Conservation (phyloP, 441 rosid genomes). For the Viola pubescens region DNA sequence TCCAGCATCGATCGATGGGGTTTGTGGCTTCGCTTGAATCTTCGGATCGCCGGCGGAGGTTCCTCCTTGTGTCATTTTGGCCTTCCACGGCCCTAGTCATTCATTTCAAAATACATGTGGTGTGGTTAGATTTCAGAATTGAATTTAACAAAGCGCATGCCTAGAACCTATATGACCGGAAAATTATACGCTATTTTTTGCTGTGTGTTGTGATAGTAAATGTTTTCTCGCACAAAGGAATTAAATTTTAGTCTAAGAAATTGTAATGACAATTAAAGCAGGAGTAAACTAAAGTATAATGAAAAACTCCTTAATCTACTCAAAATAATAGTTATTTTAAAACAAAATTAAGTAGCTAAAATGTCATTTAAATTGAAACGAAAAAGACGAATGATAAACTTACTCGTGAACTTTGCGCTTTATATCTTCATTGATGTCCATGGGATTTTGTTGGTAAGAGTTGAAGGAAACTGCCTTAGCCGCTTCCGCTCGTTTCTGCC, state of each 20-base stretch:
- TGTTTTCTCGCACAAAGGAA: neutral
- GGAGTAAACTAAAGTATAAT: neutral
- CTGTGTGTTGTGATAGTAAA: neutral
- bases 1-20: conserved; percentile 52
- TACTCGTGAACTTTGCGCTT: conserved; percentile 26
- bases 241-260: too few species aligned
- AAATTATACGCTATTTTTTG: neutral
- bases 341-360: too few species aligned
- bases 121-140: neutral
- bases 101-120: neutral
- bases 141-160: neutral
- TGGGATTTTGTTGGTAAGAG: conserved; percentile 32
- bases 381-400: neutral
- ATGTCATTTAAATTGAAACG: too few species aligned
- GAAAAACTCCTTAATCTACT: neutral
- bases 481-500: conserved; percentile 28
- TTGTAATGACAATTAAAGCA: too few species aligned
- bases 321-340: too few species aligned
- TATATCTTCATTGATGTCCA: conserved; percentile 14
- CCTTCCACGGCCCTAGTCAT: conserved; percentile 11
- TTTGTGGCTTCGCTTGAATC: conserved; percentile 31
- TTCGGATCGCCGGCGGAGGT: conserved; percentile 10
- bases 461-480: conserved; percentile 20
- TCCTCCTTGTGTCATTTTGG: conserved; percentile 23
- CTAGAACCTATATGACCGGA: neutral